Evolutionary conservation across 805 yeast species (phyloP).

Genomic region (Suhomyces sp.): DNA sequence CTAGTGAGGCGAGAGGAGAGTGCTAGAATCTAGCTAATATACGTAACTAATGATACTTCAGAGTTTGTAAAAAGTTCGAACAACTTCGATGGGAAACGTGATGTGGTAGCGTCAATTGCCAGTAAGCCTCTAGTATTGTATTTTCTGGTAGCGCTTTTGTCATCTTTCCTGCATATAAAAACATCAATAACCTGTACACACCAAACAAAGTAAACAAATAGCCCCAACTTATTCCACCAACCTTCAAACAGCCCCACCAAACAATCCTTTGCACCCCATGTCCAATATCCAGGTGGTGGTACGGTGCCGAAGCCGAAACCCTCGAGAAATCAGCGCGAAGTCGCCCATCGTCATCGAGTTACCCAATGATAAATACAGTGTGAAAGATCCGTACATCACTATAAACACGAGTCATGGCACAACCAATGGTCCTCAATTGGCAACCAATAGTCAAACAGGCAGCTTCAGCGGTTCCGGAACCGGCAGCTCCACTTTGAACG

Average conservation of each 20-base stretch:
- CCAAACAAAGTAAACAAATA: no score
- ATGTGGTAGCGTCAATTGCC: no score
- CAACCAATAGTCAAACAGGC: neutral
- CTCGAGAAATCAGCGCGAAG: constrained; percentile 42
- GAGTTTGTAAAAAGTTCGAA: no score
- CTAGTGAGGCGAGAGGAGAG: no score
- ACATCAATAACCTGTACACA: no score
- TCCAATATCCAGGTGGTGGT: constrained; percentile 52
- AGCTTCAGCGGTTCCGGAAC: constrained; percentile 3
- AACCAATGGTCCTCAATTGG: constrained; percentile 17
- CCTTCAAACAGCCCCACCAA: neutral
- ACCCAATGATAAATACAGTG: constrained; percentile 31
- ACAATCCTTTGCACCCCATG: constrained; percentile 15
- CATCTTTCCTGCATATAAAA: no score
- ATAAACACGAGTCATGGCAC: constrained; percentile 19
- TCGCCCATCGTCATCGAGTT: constrained; percentile 50
- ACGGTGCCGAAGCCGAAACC: constrained; percentile 53
- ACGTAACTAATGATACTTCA: no score
- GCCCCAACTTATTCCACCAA: no score
- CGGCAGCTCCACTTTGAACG: neutral
- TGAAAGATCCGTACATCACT: constrained; percentile 19
- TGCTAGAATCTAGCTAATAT: no score
- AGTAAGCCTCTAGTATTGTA: no score
- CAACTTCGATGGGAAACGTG: no score
- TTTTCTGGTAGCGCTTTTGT: no score